Percentiles rank a stretch among this genome's conserved stretches.
phyloP scores from a whole-genome alignment of 495 filamentous ascomycete species.

The Podospora didyma region DNA sequence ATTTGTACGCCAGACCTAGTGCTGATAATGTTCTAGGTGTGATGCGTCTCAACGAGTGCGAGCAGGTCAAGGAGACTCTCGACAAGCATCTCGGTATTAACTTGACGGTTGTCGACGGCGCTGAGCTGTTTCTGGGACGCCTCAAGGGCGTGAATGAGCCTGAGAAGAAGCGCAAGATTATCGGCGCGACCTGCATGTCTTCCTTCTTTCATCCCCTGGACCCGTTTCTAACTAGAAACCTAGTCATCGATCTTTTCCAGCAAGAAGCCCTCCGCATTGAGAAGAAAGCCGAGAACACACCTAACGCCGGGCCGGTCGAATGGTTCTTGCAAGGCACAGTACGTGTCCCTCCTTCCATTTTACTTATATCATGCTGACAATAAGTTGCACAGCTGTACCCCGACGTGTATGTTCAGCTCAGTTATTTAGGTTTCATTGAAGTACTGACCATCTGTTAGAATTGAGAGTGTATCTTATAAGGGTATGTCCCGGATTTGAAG shows the following conservation, averaged over 20 bases:
- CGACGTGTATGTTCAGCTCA: constrained; percentile 29
- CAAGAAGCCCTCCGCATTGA: constrained; percentile 74
- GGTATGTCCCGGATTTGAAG: background rate
- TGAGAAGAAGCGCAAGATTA: constrained; percentile 91
- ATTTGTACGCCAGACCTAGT: background rate
- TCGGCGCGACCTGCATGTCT: constrained; percentile 43
- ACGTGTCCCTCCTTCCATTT: too few species aligned
- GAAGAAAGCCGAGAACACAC: constrained; percentile 56
- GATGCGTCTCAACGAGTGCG: constrained; percentile 82
- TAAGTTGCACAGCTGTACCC: constrained; percentile 20
- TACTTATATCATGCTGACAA: too few species aligned
- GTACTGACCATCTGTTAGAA: background rate
- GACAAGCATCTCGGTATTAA: constrained; percentile 79
- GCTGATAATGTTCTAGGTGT: constrained; percentile 46
- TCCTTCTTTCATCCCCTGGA: background rate
- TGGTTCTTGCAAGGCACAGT: constrained; percentile 22
- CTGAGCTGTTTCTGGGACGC: constrained; percentile 65
- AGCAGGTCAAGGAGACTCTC: constrained; percentile 72
- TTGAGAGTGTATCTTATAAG: constrained; percentile 11
- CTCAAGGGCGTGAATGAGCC: constrained; percentile 77
- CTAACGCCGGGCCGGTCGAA: constrained; percentile 30
- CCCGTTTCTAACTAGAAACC: too few species aligned
- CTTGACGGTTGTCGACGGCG: constrained; percentile 80
- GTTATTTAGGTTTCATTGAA: too few species aligned
- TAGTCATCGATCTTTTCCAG: constrained; percentile 83